Evolutionary conservation across 441 rosid genomes (phyloP).

Genomic region (Sinapis alba): DNA sequence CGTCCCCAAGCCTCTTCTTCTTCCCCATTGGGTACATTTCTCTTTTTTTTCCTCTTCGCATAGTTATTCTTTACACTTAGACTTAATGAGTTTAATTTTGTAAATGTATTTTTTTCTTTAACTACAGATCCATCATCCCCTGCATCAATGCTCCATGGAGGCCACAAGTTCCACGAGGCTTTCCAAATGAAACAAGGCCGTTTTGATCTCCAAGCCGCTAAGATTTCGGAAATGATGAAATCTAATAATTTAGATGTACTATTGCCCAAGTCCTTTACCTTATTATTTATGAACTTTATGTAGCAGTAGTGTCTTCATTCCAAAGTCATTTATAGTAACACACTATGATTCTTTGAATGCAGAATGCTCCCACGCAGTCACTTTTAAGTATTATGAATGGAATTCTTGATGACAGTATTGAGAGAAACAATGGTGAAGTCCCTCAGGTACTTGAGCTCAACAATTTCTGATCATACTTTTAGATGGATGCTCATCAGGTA

Average conservation of each 20-base stretch:
- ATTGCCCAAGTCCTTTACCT: constrained; percentile 15
- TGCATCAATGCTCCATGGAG: constrained; percentile 49
- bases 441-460: constrained; percentile 65
- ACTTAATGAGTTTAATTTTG: background rate
- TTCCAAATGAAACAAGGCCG: constrained; percentile 76
- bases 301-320: background rate
- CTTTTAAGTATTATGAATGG: constrained; percentile 81
- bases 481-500: background rate
- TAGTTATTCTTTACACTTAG: background rate
- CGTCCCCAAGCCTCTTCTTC: constrained; percentile 41
- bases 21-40: constrained; percentile 44
- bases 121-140: constrained; percentile 55
- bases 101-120: background rate
- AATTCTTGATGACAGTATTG: constrained; percentile 80
- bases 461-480: background rate
- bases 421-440: constrained; percentile 71
- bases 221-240: constrained; percentile 80
- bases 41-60: background rate
- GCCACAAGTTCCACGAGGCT: constrained; percentile 74
- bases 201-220: constrained; percentile 71
- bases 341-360: constrained; percentile 26
- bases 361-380: constrained; percentile 95
- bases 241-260: constrained; percentile 77
- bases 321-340: no score
- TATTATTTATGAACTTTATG: background rate